phyloP scores from a whole-genome alignment of 2,329 filamentous ascomycete species.

The Ceratocystis huliohia region DNA sequence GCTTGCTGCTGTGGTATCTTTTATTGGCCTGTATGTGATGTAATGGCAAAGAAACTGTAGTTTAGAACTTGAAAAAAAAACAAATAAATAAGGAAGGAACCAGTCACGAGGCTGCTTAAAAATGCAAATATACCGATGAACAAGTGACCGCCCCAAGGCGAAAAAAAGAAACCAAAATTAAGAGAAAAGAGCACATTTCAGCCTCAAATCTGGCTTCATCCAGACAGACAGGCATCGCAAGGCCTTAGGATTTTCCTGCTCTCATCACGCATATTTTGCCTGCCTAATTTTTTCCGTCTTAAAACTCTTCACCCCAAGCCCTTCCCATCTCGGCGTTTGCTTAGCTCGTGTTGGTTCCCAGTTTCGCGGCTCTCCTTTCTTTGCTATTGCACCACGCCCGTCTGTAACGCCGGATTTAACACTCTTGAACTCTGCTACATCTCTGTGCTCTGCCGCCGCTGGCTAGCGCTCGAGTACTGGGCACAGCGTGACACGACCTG shows the following conservation, averaged over 20 bases:
- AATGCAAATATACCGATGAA: neutral
- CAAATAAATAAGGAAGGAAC: neutral
- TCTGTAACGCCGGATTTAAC: too few species aligned
- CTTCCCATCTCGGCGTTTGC: too few species aligned
- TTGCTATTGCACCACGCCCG: neutral
- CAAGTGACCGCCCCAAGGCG: neutral
- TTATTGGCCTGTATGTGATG: neutral
- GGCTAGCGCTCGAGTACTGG: too few species aligned
- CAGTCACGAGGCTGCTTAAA: neutral
- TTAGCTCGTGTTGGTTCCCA: too few species aligned
- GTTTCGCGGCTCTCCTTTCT: neutral
- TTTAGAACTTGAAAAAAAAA: neutral
- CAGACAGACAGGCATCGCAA: neutral
- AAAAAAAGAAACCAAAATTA: neutral
- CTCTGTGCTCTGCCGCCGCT: too few species aligned
- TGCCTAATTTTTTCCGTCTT: neutral
- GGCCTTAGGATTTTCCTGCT: neutral
- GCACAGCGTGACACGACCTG: too few species aligned
- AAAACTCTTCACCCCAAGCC: neutral
- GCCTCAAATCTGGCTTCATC: conserved; percentile 1
- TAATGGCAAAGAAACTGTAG: neutral
- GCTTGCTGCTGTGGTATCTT: too few species aligned
- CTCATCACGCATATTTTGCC: neutral
- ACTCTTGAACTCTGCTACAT: too few species aligned
- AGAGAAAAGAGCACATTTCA: neutral